These are phyloP conservation scores for Hansenula sp. DNA, from an alignment of 1,139 yeast genomes.

Conservation along the genomic window DNA sequence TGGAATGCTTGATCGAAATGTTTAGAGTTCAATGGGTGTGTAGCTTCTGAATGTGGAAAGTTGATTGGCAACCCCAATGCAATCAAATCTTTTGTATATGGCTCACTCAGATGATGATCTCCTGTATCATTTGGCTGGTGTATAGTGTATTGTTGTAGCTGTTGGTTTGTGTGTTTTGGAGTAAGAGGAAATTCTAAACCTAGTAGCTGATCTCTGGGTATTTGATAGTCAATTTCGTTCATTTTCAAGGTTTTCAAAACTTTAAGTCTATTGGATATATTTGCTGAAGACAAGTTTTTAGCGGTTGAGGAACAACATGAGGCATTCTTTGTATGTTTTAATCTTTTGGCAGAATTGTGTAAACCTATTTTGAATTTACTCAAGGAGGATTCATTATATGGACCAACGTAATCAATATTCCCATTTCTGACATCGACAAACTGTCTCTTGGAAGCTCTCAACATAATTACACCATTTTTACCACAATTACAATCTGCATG, in stretches of 20 bases:
- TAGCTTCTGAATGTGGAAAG: background rate
- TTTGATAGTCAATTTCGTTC: constrained; percentile 8
- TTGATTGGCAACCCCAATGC: background rate
- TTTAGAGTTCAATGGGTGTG: background rate
- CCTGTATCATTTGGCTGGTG: background rate
- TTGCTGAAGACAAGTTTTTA: background rate
- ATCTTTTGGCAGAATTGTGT: background rate
- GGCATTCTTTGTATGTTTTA: constrained; percentile 6
- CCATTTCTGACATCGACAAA: constrained; percentile 44
- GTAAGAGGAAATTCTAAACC: background rate
- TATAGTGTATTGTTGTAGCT: background rate
- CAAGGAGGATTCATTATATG: constrained; percentile 14
- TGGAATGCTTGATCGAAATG: background rate
- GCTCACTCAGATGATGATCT: background rate
- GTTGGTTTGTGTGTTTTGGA: background rate
- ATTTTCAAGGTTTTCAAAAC: constrained; percentile 16
- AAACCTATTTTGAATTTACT: constrained; percentile 14
- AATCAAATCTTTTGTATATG: background rate
- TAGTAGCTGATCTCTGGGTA: background rate
- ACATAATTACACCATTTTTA: constrained; percentile 31
- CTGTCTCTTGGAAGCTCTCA: constrained; percentile 44
- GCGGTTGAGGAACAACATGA: constrained; percentile 7
- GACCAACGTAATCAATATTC: constrained; percentile 21
- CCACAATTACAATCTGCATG: constrained; percentile 10
- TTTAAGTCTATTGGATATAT: background rate